These are phyloP conservation scores for Creolimax fragrantissima DNA, from an alignment of 78 protist species.

Conservation along the genomic window DNA sequence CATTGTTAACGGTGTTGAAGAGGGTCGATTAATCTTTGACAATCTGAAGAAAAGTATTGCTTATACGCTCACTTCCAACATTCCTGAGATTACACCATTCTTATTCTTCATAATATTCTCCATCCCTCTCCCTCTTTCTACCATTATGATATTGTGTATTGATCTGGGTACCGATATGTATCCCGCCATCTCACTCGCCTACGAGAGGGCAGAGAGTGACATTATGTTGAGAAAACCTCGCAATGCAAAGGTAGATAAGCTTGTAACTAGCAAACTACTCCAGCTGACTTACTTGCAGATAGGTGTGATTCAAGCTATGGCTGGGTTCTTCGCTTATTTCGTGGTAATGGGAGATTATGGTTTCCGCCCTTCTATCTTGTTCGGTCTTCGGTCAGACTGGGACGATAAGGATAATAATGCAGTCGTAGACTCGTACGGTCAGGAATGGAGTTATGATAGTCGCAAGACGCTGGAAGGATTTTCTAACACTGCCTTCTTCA, in stretches of 20 bases:
- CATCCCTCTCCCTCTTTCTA: constrained; percentile 76
- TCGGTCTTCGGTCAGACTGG: too few relatives aligned
- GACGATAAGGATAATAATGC: too few relatives aligned
- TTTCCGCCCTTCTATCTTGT: too few relatives aligned
- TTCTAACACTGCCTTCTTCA: too few relatives aligned
- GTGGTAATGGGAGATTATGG: constrained; percentile 36
- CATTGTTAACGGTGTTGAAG: constrained; percentile 83
- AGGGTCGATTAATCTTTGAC: constrained; percentile 89
- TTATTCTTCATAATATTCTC: constrained; percentile 68
- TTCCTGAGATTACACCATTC: constrained; percentile 88
- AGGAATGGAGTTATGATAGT: too few relatives aligned
- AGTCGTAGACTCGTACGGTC: too few relatives aligned
- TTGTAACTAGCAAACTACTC: constrained; percentile 39
- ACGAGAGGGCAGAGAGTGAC: constrained; percentile 72
- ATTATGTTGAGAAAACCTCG: constrained; percentile 86
- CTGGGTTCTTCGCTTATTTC: constrained; percentile 62
- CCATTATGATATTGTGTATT: constrained; percentile 42
- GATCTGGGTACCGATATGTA: constrained; percentile 85
- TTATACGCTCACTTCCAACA: constrained; percentile 77
- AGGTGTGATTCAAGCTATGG: constrained; percentile 66
- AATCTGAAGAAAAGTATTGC: constrained; percentile 88
- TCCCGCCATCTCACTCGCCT: constrained; percentile 87
- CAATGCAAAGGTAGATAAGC: constrained; percentile 18
- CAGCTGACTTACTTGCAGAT: constrained; percentile 60
- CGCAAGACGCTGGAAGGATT: too few relatives aligned